These are phyloP conservation scores for Penstemon barbatus DNA, from an alignment of 257 asterid genomes.

Conservation along the genomic window DNA sequence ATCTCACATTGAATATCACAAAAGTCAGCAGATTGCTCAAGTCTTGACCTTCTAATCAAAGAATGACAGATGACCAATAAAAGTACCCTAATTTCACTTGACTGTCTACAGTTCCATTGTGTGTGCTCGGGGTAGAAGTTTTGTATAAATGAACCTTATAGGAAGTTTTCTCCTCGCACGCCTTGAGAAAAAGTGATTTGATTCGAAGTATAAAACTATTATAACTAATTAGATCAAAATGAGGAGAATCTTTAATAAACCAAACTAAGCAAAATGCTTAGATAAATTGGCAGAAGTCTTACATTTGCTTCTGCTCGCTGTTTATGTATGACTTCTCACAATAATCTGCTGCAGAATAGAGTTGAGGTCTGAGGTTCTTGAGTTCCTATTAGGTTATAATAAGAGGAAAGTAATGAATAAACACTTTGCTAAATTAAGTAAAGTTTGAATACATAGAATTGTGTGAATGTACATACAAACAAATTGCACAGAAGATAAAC, in stretches of 20 bases:
- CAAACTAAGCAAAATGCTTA: constrained; percentile 9
- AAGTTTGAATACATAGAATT: not conserved
- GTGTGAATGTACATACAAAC: not conserved
- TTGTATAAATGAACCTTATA: no score
- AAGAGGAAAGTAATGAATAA: constrained; percentile 19
- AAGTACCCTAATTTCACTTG: constrained; percentile 1
- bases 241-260: not conserved
- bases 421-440: not conserved
- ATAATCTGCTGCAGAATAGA: constrained; percentile 93
- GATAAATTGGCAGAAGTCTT: constrained; percentile 30
- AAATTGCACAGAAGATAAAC: not conserved
- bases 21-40: constrained; percentile 16
- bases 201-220: not conserved
- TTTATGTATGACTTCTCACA: constrained; percentile 86
- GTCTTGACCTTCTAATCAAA: not conserved
- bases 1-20: constrained; percentile 1
- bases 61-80: not conserved
- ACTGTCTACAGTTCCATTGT: no score
- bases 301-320: constrained; percentile 92
- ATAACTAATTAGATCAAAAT: not conserved
- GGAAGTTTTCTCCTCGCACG: no score
- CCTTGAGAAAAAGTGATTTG: no score
- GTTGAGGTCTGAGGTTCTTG: constrained; percentile 89
- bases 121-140: no score
- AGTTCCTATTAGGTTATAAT: constrained; percentile 61